phyloP scores from a whole-genome alignment of 345 rosid species.

The Citrus inodora region DNA sequence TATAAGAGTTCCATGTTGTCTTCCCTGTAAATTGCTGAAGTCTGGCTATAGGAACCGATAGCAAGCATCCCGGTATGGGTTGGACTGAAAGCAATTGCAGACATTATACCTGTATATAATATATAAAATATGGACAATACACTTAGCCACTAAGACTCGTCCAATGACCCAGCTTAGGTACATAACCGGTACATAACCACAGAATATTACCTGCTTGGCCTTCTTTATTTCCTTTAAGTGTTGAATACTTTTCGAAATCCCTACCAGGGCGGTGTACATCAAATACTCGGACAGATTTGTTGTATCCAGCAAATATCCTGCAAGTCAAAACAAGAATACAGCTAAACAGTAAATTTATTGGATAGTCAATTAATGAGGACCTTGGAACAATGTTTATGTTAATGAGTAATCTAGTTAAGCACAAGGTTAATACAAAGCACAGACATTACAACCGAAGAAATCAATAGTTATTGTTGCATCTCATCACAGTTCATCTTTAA shows the following conservation, averaged over 20 bases:
- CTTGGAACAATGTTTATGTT: neutral
- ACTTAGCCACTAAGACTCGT: neutral
- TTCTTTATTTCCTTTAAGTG: constrained; percentile 76
- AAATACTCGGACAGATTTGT: constrained; percentile 77
- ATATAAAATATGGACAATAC: constrained; percentile 10
- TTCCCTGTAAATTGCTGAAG: constrained; percentile 83
- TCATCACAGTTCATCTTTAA: neutral
- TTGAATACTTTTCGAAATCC: constrained; percentile 72
- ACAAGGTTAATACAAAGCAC: neutral
- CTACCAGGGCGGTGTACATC: constrained; percentile 97
- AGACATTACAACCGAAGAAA: neutral
- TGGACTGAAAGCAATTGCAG: constrained; percentile 82
- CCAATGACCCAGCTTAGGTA: neutral
- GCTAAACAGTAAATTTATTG: constrained; percentile 1
- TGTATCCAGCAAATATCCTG: constrained; percentile 93
- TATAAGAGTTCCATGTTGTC: constrained; percentile 95
- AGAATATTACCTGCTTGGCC: constrained; percentile 77
- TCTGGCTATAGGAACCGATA: constrained; percentile 83
- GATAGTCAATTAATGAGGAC: neutral
- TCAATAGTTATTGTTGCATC: neutral
- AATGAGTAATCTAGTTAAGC: neutral
- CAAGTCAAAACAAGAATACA: constrained; percentile 17
- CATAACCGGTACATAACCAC: constrained; percentile 1
- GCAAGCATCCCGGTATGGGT: constrained; percentile 82
- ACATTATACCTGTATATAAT: constrained; percentile 64